Conservation (phyloP, 768 basidiomycete species). For the Lactifluus volemus region DNA sequence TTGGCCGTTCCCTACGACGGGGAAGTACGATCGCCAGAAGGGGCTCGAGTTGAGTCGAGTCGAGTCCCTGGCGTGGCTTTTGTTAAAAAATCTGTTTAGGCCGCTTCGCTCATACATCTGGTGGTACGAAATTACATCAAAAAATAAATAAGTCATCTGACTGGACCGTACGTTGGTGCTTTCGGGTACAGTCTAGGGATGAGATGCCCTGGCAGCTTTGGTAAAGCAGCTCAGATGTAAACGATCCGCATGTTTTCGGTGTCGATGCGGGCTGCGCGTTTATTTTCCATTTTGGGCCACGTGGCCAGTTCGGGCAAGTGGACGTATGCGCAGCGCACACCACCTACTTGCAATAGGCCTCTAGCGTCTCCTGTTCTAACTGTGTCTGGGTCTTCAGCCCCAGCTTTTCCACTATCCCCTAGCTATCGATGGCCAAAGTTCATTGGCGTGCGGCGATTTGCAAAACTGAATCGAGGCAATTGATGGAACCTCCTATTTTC, state of each 20-base stretch:
- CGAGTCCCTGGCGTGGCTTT: not conserved
- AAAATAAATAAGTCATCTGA: not conserved
- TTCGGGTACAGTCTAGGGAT: not conserved
- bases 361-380: not conserved
- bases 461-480: slow-evolving; percentile 9
- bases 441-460: not conserved
- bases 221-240: not conserved
- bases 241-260: not conserved
- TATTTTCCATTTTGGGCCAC: not conserved
- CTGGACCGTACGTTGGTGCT: not conserved
- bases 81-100: not conserved
- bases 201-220: not conserved
- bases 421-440: not conserved
- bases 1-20: slow-evolving; percentile 8
- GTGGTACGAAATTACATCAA: not conserved
- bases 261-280: slow-evolving; percentile 4
- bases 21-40: slow-evolving; percentile 1
- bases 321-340: not conserved
- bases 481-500: slow-evolving; percentile 11
- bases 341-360: not conserved
- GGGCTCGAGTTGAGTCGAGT: not conserved
- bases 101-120: not conserved
- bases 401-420: not conserved
- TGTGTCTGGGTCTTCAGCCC: not conserved
- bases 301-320: not conserved